Base-by-base conservation (phyloP, 306 rosid genomes). In the Begonia fuchsioides region DNA sequence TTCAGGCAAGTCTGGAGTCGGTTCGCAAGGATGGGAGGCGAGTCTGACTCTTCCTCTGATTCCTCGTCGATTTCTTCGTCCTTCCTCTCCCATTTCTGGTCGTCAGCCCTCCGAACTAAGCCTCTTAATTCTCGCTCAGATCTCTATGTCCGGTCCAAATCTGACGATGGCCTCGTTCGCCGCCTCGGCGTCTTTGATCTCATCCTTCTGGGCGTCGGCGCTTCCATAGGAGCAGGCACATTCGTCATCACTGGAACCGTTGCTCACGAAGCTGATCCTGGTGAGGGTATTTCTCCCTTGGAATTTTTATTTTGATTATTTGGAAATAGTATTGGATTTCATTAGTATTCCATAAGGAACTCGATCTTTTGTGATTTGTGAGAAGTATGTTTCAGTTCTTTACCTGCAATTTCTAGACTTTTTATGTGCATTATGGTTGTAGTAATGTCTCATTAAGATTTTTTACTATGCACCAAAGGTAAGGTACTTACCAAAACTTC, bases 181-280 rank as follows among this genome's bases (percentile, higher is more conserved):
- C 78, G 81, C 5, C 98, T 90, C 13, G 87, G 94, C 41, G 69
- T 75, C 52, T 5, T 85, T 44, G 98, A 90, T 60, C 95, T 90
- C 43, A n/a, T 90, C 10, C 94, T 90, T 47, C 69, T 90, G 49
- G 93, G 95, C 9, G 70, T 90, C 51, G 98, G 94, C 12, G 94
- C 95, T n/a, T 90, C 95, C 57, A 85, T 90, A 15, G 95, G 95
- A 15, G 92, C 95, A 18, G 95, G 98, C 1, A 85, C 85, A 16
- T 90, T 90, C 58, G 94, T 90, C 49, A 66, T 90, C 55, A 90
- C 98, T 53, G 95, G 98, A 39, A 90, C 95, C 57, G 98, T 90
- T 41, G 98, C 98, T 51, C 87, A 63, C n/a, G 95, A 81, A 45
- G 61, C 74, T 13, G 95, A 94, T 1, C 98, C 95, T 0, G 96